A percentile compares a stretch with the other conserved stretches of the same genome.
These are phyloP conservation scores for Raphanus raphanistrum DNA, from an alignment of 345 rosid genomes.

Conservation along the genomic window DNA sequence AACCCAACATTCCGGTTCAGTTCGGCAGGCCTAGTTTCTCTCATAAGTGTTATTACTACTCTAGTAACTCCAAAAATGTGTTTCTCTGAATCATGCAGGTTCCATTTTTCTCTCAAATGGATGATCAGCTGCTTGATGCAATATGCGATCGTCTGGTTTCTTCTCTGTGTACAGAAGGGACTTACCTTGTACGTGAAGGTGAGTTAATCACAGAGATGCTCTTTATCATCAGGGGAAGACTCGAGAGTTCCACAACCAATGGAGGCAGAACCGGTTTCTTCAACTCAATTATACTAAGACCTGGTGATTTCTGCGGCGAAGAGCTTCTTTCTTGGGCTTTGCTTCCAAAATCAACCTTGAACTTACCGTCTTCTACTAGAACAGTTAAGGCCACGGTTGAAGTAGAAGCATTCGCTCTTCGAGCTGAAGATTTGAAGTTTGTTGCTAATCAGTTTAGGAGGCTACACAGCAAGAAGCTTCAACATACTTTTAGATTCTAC, in stretches of 20 bases:
- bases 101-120: constrained; percentile 94
- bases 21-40: too few species aligned
- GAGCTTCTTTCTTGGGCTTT: constrained; percentile 94
- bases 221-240: constrained; percentile 81
- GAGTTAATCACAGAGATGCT: constrained; percentile 93
- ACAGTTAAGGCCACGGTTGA: constrained; percentile 80
- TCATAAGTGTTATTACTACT: neutral
- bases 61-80: neutral
- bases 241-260: constrained; percentile 86
- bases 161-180: constrained; percentile 73
- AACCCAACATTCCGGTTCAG: too few species aligned
- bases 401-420: constrained; percentile 88
- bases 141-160: constrained; percentile 89
- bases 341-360: constrained; percentile 69
- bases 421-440: constrained; percentile 87
- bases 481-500: constrained; percentile 83
- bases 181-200: constrained; percentile 87
- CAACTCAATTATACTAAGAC: constrained; percentile 70
- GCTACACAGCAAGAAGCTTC: constrained; percentile 91
- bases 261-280: constrained; percentile 97
- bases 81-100: constrained; percentile 49
- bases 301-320: constrained; percentile 92
- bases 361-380: constrained; percentile 90
- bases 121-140: constrained; percentile 91
- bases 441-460: constrained; percentile 91